phyloP scores from a whole-genome alignment of 2,329 filamentous ascomycete species.

The Pleoardoris graminearum region DNA sequence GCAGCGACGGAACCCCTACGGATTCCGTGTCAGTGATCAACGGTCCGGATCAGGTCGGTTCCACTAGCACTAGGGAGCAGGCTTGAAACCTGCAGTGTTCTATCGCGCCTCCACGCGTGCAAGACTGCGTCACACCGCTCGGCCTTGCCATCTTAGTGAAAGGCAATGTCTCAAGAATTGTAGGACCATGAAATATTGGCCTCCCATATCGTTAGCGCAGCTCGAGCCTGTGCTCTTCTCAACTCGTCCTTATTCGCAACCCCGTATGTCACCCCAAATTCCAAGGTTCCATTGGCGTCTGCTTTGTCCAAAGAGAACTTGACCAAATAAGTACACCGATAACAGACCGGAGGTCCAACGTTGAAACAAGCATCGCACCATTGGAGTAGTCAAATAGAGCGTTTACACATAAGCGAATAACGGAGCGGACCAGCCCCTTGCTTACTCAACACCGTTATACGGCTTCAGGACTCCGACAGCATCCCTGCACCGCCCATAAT shows the following conservation, averaged over 20 bases:
- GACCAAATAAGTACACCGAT: slow-evolving; percentile 13
- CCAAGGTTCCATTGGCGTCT: background rate
- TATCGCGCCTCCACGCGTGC: too few species aligned
- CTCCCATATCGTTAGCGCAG: too few species aligned
- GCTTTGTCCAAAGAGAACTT: background rate
- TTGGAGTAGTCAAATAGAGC: background rate
- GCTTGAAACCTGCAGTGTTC: background rate
- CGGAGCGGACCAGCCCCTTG: slow-evolving; percentile 7
- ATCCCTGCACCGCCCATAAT: background rate
- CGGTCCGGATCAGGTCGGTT: background rate
- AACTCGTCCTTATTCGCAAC: background rate
- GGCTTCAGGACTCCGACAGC: background rate
- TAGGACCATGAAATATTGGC: too few species aligned
- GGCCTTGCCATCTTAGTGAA: too few species aligned
- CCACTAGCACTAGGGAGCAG: background rate
- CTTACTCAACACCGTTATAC: slow-evolving; percentile 14
- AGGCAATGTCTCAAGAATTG: too few species aligned
- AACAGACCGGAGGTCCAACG: background rate
- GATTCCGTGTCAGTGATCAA: background rate
- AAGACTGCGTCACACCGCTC: too few species aligned
- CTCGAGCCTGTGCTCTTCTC: too few species aligned
- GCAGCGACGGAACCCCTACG: background rate
- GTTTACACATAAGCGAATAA: background rate
- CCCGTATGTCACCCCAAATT: background rate
- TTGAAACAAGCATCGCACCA: background rate